A percentile compares a stretch with the other conserved stretches of the same genome.
These are phyloP conservation scores for Saccharomyces hybrid DNA, from an alignment of 1,139 yeast genomes.

Conservation along the genomic window DNA sequence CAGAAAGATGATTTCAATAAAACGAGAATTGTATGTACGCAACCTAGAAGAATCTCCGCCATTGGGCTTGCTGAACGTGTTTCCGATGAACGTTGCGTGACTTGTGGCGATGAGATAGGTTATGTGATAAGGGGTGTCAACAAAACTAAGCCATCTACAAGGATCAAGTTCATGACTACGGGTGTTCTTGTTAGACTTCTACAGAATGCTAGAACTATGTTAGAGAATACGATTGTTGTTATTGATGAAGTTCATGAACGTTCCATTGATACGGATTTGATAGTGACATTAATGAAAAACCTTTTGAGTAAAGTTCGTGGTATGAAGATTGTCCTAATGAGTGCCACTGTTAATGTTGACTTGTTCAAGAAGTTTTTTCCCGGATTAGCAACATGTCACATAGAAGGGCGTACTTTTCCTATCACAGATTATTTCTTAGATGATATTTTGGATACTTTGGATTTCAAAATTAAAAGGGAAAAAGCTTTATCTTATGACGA, in stretches of 20 bases:
- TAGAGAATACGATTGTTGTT: conserved; percentile 49
- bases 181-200: conserved; percentile 86
- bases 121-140: conserved; percentile 87
- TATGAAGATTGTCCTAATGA: conserved; percentile 74
- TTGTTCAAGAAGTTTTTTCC: conserved; percentile 60
- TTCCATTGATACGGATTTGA: conserved; percentile 82
- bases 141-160: conserved; percentile 51
- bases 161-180: conserved; percentile 80
- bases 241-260: conserved; percentile 96
- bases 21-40: conserved; percentile 76
- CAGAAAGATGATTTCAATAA: conserved; percentile 24
- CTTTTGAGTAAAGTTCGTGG: conserved; percentile 41
- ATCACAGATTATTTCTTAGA: conserved; percentile 70
- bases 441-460: conserved; percentile 46
- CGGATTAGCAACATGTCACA: conserved; percentile 48
- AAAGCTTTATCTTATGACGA: conserved; percentile 16
- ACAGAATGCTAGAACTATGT: conserved; percentile 42
- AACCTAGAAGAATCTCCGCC: conserved; percentile 92
- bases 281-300: conserved; percentile 66
- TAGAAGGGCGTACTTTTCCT: conserved; percentile 91
- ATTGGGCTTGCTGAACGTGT: conserved; percentile 92
- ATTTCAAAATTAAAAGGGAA: conserved; percentile 41
- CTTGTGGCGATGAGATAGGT: conserved; percentile 74
- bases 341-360: conserved; percentile 83
- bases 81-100: conserved; percentile 66